A percentile compares a stretch with the other conserved stretches of the same genome.
Conservation (phyloP, 331 rosid genomes). For the Quercus tomentella region DNA sequence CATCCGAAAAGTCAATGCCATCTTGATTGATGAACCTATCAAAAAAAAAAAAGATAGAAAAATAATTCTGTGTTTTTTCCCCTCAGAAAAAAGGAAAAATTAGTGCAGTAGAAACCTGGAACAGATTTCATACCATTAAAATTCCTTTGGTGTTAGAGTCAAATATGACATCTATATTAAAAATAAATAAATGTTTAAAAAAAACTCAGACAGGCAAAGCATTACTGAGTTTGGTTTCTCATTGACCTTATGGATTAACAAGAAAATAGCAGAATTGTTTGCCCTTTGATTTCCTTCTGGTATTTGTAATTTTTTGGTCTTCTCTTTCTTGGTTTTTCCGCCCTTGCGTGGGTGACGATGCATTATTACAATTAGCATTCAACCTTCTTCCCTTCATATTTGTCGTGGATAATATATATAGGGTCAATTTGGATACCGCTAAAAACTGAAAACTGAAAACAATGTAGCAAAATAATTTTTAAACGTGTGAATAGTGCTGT, state of each 20-base stretch:
- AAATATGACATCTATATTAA: not conserved
- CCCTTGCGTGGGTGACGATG: too few species aligned
- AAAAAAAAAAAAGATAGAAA: conserved; percentile 5
- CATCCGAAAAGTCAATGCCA: conserved; percentile 98
- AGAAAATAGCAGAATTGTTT: not conserved
- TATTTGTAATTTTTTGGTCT: not conserved
- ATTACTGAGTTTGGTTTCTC: not conserved
- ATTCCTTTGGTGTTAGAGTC: not conserved
- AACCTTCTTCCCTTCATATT: not conserved
- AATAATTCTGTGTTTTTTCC: conserved; percentile 3
- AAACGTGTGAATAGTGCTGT: too few species aligned
- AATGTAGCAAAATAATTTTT: too few species aligned
- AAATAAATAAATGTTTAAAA: not conserved
- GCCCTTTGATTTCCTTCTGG: not conserved
- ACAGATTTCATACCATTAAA: not conserved
- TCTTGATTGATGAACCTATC: conserved; percentile 83
- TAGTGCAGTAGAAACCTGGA: not conserved
- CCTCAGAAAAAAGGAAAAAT: conserved; percentile 15
- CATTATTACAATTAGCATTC: too few species aligned
- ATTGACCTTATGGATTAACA: not conserved
- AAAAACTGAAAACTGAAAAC: too few species aligned
- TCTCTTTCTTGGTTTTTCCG: not conserved
- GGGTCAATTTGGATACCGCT: too few species aligned
- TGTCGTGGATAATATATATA: not conserved
- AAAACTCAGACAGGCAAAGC: not conserved